Conservation (phyloP, 2,329 filamentous ascomycete genomes). For the Fusarium oxysporum region DNA sequence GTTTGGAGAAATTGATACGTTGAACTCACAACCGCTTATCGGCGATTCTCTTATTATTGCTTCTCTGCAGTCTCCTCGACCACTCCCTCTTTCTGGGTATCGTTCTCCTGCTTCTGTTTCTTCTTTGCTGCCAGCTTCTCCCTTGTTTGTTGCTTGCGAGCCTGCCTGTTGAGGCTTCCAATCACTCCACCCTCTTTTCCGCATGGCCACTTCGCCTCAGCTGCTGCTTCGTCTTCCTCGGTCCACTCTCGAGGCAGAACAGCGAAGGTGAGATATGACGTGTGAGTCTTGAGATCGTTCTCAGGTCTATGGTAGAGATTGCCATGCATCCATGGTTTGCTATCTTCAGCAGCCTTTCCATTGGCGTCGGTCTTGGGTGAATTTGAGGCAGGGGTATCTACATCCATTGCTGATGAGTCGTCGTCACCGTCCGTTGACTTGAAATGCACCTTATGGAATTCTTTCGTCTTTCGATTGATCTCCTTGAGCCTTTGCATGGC, state of each 20-base stretch:
- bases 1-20: background rate
- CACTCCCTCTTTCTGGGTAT: slow-evolving; percentile 39
- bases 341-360: slow-evolving; percentile 36
- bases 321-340: slow-evolving; percentile 78
- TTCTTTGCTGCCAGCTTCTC: slow-evolving; percentile 62
- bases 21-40: slow-evolving; percentile 10
- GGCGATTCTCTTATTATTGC: slow-evolving; percentile 24
- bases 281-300: slow-evolving; percentile 92
- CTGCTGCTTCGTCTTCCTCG: slow-evolving; percentile 80
- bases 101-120: slow-evolving; percentile 50
- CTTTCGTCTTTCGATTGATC: slow-evolving; percentile 76
- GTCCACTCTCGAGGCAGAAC: slow-evolving; percentile 88
- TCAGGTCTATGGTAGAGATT: slow-evolving; percentile 84
- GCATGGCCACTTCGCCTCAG: slow-evolving; percentile 72
- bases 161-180: slow-evolving; percentile 64
- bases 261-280: slow-evolving; percentile 96
- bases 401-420: slow-evolving; percentile 56
- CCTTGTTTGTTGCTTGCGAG: slow-evolving; percentile 68
- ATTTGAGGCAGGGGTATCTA: slow-evolving; percentile 49
- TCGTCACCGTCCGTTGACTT: slow-evolving; percentile 31
- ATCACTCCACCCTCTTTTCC: slow-evolving; percentile 64
- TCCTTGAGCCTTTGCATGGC: slow-evolving; percentile 78
- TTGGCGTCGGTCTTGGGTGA: slow-evolving; percentile 44
- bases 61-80: slow-evolving; percentile 27
- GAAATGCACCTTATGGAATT: slow-evolving; percentile 65